Conservation (phyloP, 106 monocot species). For the Chionographis japonica region DNA sequence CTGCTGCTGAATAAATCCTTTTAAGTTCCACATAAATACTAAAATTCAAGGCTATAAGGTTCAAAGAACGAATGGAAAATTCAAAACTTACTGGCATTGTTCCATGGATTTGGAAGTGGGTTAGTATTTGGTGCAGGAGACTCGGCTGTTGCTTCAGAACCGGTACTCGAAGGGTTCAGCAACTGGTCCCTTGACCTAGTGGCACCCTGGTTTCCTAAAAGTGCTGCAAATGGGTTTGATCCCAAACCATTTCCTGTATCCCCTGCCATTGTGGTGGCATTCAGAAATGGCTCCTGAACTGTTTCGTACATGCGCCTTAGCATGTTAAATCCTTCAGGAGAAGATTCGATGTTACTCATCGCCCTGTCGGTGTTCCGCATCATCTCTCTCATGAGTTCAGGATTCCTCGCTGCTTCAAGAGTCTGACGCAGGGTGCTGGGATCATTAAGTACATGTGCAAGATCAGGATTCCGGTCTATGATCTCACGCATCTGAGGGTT, state of each 20-base stretch:
- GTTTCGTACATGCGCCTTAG: conserved; percentile 96
- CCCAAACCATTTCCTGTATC: conserved; percentile 37
- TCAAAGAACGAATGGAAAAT: not conserved
- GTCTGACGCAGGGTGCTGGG: conserved; percentile 82
- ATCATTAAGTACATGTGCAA: conserved; percentile 92
- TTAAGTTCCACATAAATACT: not conserved
- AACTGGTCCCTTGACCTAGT: conserved; percentile 31
- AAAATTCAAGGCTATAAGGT: not conserved
- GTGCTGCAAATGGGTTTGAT: conserved; percentile 75
- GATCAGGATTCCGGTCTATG: conserved; percentile 89
- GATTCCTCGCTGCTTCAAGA: conserved; percentile 90
- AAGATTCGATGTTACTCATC: conserved; percentile 98
- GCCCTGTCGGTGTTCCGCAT: conserved; percentile 98
- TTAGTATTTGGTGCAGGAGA: conserved; percentile 85
- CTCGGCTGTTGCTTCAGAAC: conserved; percentile 32
- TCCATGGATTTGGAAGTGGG: conserved; percentile 97
- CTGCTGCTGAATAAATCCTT: conserved; percentile 20
- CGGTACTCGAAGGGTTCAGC: conserved; percentile 37
- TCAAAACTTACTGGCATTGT: conserved; percentile 35
- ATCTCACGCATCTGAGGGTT: conserved; percentile 97
- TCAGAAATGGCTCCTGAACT: conserved; percentile 91
- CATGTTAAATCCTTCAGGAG: conserved; percentile 98
- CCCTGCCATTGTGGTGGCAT: conserved; percentile 83
- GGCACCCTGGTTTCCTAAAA: conserved; percentile 54
- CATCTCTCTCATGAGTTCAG: conserved; percentile 98